Conservation (phyloP, 257 asterid genomes). For the Prunella vulgaris region DNA sequence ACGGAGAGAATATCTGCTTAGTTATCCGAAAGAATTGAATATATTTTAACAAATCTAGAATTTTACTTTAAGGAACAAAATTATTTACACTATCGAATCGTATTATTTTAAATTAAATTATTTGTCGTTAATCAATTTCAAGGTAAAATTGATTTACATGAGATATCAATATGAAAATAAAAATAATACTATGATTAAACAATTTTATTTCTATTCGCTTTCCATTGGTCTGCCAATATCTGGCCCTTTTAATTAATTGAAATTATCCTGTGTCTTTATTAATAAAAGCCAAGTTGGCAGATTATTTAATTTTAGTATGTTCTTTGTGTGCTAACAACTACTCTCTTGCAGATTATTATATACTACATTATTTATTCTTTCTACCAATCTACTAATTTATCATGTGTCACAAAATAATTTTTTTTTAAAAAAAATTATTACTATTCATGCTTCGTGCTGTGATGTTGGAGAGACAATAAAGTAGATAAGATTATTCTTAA, state of each 20-base stretch:
- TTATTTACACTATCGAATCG: no score
- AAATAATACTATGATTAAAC: neutral
- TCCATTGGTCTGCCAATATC: neutral
- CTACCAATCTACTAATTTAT: neutral
- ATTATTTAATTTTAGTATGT: neutral
- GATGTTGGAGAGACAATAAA: neutral
- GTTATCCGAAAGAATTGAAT: no score
- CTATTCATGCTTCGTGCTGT: neutral
- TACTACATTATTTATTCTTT: neutral
- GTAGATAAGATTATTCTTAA: neutral
- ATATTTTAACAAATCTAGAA: no score
- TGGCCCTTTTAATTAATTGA: neutral
- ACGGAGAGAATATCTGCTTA: no score
- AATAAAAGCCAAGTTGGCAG: neutral
- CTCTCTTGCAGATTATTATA: neutral
- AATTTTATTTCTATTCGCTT: conserved; percentile 1
- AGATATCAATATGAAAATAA: neutral
- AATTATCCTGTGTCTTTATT: neutral
- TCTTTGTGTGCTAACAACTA: neutral
- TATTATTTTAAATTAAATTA: no score
- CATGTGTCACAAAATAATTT: neutral
- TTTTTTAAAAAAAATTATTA: neutral
- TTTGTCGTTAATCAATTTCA: no score
- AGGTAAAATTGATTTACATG: no score
- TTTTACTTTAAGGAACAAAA: no score